Conservation (phyloP, 2,329 filamentous ascomycete genomes). For the Scolecobasidium constrictum region DNA sequence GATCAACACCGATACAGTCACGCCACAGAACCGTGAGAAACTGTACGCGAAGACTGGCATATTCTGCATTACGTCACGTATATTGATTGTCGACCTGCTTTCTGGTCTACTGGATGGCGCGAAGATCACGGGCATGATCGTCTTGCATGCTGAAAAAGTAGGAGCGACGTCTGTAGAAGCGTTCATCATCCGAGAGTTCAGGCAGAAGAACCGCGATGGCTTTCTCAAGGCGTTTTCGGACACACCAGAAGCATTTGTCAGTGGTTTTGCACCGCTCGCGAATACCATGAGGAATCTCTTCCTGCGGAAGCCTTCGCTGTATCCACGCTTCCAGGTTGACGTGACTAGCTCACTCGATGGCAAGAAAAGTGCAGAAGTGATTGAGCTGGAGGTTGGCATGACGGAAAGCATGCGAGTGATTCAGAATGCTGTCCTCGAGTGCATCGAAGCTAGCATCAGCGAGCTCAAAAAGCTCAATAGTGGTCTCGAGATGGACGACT, state of each 20-base stretch:
- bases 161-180: conserved; percentile 83
- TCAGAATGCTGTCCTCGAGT: conserved; percentile 89
- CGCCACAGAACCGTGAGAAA: conserved; percentile 75
- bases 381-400: conserved; percentile 94
- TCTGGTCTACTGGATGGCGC: conserved; percentile 73
- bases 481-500: conserved; percentile 90
- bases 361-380: conserved; percentile 87
- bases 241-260: conserved; percentile 79
- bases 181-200: conserved; percentile 87
- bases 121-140: conserved; percentile 74
- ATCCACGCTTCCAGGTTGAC: conserved; percentile 85
- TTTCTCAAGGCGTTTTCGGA: conserved; percentile 97
- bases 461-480: conserved; percentile 87
- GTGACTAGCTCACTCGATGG: conserved; percentile 86
- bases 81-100: conserved; percentile 85
- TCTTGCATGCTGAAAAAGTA: conserved; percentile 80
- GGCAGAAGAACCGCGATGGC: conserved; percentile 86
- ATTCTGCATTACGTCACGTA: conserved; percentile 91
- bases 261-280: conserved; percentile 76
- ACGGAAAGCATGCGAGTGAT: conserved; percentile 88
- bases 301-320: conserved; percentile 75
- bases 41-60: conserved; percentile 85
- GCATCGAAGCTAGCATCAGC: conserved; percentile 86
- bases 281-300: conserved; percentile 92
- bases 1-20: conserved; percentile 91